Percentiles rank a stretch among this genome's conserved stretches.
Evolutionary conservation across 2,329 filamentous ascomycete genomes (phyloP).

Genomic region (Grosmannia huntii): DNA sequence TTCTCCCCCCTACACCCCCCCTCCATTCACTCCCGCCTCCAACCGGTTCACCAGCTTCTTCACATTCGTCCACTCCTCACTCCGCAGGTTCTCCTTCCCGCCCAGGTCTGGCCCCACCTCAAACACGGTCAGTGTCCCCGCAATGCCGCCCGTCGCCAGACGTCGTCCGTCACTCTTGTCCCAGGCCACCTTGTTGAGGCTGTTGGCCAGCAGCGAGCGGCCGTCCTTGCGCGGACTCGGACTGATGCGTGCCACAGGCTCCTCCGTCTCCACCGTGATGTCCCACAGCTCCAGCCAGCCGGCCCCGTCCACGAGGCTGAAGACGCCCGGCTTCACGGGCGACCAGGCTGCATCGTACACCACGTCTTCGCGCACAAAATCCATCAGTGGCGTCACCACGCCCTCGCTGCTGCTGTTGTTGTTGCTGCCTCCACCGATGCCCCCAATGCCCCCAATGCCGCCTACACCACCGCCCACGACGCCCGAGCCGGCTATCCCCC

Average conservation of each 20-base stretch:
- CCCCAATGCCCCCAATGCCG: neutral
- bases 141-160: conserved; percentile 81
- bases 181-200: conserved; percentile 90
- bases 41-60: conserved; percentile 76
- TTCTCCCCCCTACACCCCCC: too few relatives aligned
- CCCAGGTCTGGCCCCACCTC: conserved; percentile 76
- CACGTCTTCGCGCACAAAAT: conserved; percentile 87
- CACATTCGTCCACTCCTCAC: conserved; percentile 85
- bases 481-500: neutral
- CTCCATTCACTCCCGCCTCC: conserved; percentile 34
- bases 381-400: conserved; percentile 61
- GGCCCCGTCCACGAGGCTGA: conserved; percentile 85
- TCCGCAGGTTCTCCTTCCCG: conserved; percentile 69
- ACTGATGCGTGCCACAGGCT: conserved; percentile 70
- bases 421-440: conserved; percentile 11
- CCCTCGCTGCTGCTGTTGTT: conserved; percentile 25
- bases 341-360: conserved; percentile 97
- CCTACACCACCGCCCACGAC: neutral
- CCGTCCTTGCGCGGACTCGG: conserved; percentile 55
- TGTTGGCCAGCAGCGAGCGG: conserved; percentile 62
- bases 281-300: conserved; percentile 94
- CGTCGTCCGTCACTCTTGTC: conserved; percentile 79
- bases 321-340: conserved; percentile 84
- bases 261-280: conserved; percentile 80
- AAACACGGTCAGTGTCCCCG: conserved; percentile 82